Evolutionary conservation across 768 basidiomycete species (phyloP), one percentile per base, ranked within the genome.

Genomic region (Pleurotus giganteus): DNA sequence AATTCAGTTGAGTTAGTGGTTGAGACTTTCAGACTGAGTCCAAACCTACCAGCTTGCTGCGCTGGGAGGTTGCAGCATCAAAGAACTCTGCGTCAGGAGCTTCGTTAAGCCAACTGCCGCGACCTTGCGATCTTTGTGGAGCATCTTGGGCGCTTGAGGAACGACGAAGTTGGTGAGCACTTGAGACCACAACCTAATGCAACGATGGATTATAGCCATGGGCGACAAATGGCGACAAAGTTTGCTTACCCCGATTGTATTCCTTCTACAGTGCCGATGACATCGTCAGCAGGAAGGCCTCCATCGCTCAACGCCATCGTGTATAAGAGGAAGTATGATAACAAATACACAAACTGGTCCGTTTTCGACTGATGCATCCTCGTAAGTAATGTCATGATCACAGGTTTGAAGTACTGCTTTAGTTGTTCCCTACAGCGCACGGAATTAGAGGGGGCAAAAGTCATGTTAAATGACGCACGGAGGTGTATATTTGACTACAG

Each of bases 331-430:
- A 96, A 96, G 62, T 82, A 77, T 4, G 89, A 79, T 65, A 98
- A 89, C 46, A 85, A 78, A 67, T 93, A 90, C 6, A 85, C 84
- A 67, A 87, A 98, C 67, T 85, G 89, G 60, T 94, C 88, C 17
- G 94, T 96, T 70, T 94, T 94, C 72, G 81, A 91, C 19, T 83
- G 79, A 61, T 95, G 94, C 75, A 98, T 79, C 44, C 95, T 80
- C 2, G 84, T 95, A 29, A 98, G 75, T 7, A 98, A 75, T 26
- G 86, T 86, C 70, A 95, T 76, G 57, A 91, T 71, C 19, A 90
- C 72, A 7, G 83, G 83, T 58, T 85, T 86, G 68, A 93, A 79
- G 71, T 89, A 94, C 34, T 80, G 84, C 53, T 80, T 80, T 62
- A 96, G 77, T 19, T 81, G 74, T 4, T 74, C 65, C 9, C 37